Conservation (phyloP, 2,329 filamentous ascomycete species). For the Xylariaceae sp. region DNA sequence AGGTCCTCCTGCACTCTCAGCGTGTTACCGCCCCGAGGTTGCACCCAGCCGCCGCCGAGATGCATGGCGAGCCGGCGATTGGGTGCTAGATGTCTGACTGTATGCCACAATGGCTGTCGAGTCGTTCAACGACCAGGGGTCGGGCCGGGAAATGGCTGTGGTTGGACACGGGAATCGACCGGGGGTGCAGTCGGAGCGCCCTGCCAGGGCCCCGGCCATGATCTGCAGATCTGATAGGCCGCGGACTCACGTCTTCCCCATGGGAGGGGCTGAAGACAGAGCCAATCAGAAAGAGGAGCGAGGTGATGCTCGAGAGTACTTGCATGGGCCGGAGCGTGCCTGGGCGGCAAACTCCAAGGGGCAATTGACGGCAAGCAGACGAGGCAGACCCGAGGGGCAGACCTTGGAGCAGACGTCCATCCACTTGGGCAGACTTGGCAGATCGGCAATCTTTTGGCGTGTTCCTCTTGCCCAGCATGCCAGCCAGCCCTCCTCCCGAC, state of each 20-base stretch:
- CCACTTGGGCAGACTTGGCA: no score
- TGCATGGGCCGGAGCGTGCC: slow-evolving; percentile 28
- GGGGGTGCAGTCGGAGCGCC: background rate
- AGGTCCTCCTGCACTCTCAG: no score
- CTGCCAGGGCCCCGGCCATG: slow-evolving; percentile 12
- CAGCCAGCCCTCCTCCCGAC: no score
- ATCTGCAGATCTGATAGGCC: slow-evolving; percentile 28
- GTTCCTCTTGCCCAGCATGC: no score
- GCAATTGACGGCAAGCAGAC: no score
- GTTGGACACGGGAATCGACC: slow-evolving; percentile 15
- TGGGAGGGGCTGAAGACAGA: slow-evolving; percentile 13
- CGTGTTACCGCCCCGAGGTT: slow-evolving; percentile 13
- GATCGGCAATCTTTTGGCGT: no score
- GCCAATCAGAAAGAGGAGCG: slow-evolving; percentile 30
- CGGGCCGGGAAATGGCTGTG: slow-evolving; percentile 13
- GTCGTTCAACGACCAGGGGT: no score
- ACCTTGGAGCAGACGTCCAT: no score
- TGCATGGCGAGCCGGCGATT: slow-evolving; percentile 13
- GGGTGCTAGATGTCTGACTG: slow-evolving; percentile 9
- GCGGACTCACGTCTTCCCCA: slow-evolving; percentile 15
- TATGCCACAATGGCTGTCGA: slow-evolving; percentile 11
- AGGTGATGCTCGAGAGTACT: slow-evolving; percentile 33
- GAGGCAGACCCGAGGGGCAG: no score
- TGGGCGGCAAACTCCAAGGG: slow-evolving; percentile 43
- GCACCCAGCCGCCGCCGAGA: slow-evolving; percentile 15